These are phyloP conservation scores for Leavenworthia alabamica DNA, from an alignment of 345 rosid genomes.

Conservation along the genomic window DNA sequence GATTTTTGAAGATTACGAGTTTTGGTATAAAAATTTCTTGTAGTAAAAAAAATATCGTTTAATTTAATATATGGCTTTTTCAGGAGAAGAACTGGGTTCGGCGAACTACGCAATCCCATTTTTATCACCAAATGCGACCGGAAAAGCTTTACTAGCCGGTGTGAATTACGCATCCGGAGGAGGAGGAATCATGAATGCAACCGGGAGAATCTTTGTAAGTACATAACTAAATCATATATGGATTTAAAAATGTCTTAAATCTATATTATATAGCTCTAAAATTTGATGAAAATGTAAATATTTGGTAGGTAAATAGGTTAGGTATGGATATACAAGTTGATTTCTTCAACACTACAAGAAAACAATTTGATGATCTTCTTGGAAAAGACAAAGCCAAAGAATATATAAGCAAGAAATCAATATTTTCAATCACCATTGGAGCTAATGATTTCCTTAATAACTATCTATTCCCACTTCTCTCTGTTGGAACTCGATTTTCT, in stretches of 20 bases:
- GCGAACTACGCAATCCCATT: conserved; percentile 51
- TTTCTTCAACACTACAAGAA: conserved; percentile 72
- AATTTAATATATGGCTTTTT: neutral
- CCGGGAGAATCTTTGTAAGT: conserved; percentile 62
- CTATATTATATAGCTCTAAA: neutral
- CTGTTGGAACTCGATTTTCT: conserved; percentile 33
- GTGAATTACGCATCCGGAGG: conserved; percentile 86
- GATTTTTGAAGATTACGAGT: too few relatives aligned
- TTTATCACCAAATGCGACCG: conserved; percentile 59
- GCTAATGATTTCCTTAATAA: conserved; percentile 77
- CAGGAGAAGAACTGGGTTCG: conserved; percentile 41
- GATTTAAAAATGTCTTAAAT: neutral
- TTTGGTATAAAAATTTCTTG: too few relatives aligned
- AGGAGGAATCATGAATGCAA: conserved; percentile 64
- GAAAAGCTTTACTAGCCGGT: conserved; percentile 45
- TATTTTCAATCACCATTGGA: conserved; percentile 59
- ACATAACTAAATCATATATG: neutral
- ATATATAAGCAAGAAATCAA: conserved; percentile 51
- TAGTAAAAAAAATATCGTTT: too few relatives aligned
- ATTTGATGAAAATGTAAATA: neutral
- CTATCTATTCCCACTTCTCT: conserved; percentile 55
- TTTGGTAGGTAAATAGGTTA: conserved; percentile 70
- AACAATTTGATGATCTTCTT: conserved; percentile 55
- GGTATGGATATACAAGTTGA: conserved; percentile 89
- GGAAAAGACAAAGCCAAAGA: conserved; percentile 73